Evolutionary conservation across 1,284 basidiomycete genomes (phyloP).

Genomic region (Anthracocystis panici-leucophaei): DNA sequence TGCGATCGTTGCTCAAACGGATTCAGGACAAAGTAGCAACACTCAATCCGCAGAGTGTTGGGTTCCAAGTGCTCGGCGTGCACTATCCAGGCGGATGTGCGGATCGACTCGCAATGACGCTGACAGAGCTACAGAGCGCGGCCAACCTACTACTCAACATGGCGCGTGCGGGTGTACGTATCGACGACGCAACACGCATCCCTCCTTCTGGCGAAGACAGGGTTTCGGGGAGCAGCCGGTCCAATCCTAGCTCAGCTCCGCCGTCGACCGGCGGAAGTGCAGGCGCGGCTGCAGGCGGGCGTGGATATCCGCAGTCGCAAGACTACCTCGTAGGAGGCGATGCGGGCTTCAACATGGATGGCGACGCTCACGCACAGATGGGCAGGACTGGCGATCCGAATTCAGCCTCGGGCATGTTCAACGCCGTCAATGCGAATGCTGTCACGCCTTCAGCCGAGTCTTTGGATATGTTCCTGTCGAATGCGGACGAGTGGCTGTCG

Average conservation of each 20-base stretch:
- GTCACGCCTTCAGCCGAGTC: constrained; percentile 39
- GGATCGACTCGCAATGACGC: constrained; percentile 38
- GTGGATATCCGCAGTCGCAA: constrained; percentile 6
- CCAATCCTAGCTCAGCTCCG: constrained; percentile 21
- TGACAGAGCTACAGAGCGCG: constrained; percentile 42
- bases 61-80: constrained; percentile 42
- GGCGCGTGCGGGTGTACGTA: constrained; percentile 42
- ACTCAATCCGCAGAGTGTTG: constrained; percentile 41
- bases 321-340: constrained; percentile 6
- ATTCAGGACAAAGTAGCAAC: constrained; percentile 46
- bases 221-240: constrained; percentile 15
- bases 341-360: neutral
- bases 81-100: constrained; percentile 42
- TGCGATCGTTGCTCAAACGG: constrained; percentile 45
- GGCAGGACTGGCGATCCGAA: constrained; percentile 3
- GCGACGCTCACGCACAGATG: neutral
- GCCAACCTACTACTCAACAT: constrained; percentile 45
- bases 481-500: constrained; percentile 48
- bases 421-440: constrained; percentile 9
- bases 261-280: constrained; percentile 8
- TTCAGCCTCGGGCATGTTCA: constrained; percentile 10
- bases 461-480: constrained; percentile 42
- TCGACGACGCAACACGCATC: constrained; percentile 43
- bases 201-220: constrained; percentile 30
- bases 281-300: neutral